Conservation (phyloP, 1,284 basidiomycete species). For the Pseudozyma tsukubaensis region DNA sequence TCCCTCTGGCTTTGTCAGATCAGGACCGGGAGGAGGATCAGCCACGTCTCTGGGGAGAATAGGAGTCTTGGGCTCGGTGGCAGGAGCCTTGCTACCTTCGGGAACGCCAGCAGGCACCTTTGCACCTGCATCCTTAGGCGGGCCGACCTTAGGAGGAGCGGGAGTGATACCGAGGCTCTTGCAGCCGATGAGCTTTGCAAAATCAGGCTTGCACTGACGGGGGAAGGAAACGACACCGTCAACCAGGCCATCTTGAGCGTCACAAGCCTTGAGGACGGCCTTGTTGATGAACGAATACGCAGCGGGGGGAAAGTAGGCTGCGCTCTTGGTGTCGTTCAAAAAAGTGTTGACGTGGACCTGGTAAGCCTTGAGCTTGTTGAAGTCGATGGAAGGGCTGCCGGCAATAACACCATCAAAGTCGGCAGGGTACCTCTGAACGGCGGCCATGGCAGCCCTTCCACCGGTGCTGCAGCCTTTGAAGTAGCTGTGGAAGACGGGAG, state of each 20-base stretch:
- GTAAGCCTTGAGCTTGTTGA: constrained; percentile 46
- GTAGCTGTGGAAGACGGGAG: constrained; percentile 38
- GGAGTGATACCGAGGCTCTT: constrained; percentile 11
- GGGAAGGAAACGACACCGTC: constrained; percentile 44
- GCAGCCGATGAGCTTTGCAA: constrained; percentile 29
- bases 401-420: constrained; percentile 54
- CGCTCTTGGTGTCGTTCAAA: constrained; percentile 21
- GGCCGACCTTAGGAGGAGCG: background rate
- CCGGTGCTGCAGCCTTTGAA: constrained; percentile 54
- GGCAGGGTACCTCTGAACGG: constrained; percentile 38
- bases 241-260: constrained; percentile 40
- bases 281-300: constrained; percentile 35
- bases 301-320: constrained; percentile 22
- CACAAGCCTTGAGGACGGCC: constrained; percentile 41
- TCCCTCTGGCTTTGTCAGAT: background rate
- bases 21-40: background rate
- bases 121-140: background rate
- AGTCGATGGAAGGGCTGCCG: constrained; percentile 47
- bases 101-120: background rate
- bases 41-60: constrained; percentile 14
- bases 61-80: background rate
- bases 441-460: constrained; percentile 44
- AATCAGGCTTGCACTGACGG: constrained; percentile 37
- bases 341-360: constrained; percentile 51
- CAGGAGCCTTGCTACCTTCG: background rate